phyloP scores from a whole-genome alignment of 306 rosid genomes.

The Castanospermum australe region DNA sequence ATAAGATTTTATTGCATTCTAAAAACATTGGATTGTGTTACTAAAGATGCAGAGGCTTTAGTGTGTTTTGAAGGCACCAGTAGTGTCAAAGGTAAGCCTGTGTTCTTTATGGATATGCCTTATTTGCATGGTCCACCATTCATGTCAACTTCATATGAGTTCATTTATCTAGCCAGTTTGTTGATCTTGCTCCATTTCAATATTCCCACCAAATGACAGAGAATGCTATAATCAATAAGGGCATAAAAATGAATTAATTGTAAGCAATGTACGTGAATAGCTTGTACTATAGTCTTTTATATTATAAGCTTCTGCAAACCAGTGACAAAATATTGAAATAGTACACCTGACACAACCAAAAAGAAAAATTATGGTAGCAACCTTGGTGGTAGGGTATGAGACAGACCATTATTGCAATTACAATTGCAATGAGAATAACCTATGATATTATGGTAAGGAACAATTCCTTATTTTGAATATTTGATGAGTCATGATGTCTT shows the following conservation, averaged over 20 bases:
- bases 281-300: neutral
- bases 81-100: constrained; percentile 3
- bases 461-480: no score
- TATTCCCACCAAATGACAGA: neutral
- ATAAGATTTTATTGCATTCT: neutral
- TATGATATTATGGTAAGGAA: no score
- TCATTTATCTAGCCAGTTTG: neutral
- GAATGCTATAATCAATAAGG: neutral
- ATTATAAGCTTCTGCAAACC: neutral
- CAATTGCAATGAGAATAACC: neutral
- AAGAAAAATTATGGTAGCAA: neutral
- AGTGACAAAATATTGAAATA: neutral
- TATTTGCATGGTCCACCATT: neutral
- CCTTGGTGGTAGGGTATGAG: neutral
- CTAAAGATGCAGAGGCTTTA: neutral
- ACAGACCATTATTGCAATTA: neutral
- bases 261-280: neutral
- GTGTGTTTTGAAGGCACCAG: neutral
- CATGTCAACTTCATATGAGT: neutral
- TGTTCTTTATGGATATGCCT: neutral
- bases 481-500: neutral
- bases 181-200: neutral
- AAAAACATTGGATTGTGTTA: neutral
- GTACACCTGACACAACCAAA: neutral
- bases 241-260: neutral